A percentile compares a stretch with the other conserved stretches of the same genome.
phyloP scores from a whole-genome alignment of 2,329 filamentous ascomycete genomes.

The Penicillium sp. region DNA sequence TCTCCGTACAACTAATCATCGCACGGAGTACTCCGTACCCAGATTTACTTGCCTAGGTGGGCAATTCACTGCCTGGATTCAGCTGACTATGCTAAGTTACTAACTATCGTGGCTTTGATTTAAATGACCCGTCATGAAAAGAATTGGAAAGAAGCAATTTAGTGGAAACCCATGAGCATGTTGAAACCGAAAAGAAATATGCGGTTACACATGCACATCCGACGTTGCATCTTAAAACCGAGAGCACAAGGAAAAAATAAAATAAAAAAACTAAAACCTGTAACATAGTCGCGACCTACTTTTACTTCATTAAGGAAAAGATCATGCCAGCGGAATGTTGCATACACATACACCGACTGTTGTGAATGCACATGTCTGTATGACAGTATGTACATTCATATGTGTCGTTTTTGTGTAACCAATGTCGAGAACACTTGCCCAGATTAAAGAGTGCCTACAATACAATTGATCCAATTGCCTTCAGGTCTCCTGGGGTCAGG shows the following conservation, averaged over 20 bases:
- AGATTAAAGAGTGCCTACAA: neutral
- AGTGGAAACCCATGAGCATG: neutral
- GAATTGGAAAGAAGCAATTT: neutral
- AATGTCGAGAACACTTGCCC: neutral
- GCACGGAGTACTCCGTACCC: neutral
- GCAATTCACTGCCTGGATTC: neutral
- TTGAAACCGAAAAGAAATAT: neutral
- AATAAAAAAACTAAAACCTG: neutral
- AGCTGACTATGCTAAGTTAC: neutral
- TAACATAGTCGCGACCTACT: neutral
- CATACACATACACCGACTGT: slow-evolving; percentile 5
- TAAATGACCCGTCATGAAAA: neutral
- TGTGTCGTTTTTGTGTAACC: slow-evolving; percentile 6
- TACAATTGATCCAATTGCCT: neutral
- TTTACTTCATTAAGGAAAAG: neutral
- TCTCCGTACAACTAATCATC: neutral
- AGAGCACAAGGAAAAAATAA: neutral
- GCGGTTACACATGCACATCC: neutral
- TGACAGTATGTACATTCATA: neutral
- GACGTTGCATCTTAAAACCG: neutral
- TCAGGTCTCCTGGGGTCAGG: neutral
- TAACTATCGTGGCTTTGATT: neutral
- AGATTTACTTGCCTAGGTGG: neutral
- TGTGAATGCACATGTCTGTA: neutral
- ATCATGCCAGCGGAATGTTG: neutral